Base-by-base conservation (phyloP, 1,284 basidiomycete genomes). In the Marasmius oreades region DNA sequence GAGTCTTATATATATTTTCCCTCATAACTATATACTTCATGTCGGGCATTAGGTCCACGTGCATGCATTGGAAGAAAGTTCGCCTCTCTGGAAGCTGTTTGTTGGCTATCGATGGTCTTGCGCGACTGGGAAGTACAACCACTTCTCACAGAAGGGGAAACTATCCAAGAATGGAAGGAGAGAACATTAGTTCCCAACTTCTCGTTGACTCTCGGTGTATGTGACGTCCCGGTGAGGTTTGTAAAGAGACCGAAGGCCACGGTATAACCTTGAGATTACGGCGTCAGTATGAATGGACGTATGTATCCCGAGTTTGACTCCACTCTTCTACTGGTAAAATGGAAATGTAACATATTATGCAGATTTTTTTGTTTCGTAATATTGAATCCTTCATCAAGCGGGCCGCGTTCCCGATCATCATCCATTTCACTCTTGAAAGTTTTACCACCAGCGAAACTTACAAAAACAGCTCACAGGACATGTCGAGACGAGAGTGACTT, bases 31-130 rank as follows among this genome's bases (percentile, higher is more conserved):
- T n/a, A 20, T 18, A 12, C 22, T 48, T 23, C 18, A 46, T 34
- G 14, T 55, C 34, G 12, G 14, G 2, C 18, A 20, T n/a, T 16
- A 76, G 81, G 78, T 42, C 74, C 79, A 8, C 75, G 83, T 3
- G 73, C 76, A 2, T 85, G 84, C 59, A 65, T 84, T 23, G 84
- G 83, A 7, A 70, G 79, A 12, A 80, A 77, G 61, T 85, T 85
- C 57, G 78, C 81, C 2, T 73, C 73, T 2, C 70, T 71, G 0
- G 82, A 85, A 63, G 74, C 73, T 2, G 77, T 83, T 18, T 77
- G 73, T 52, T 80, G 82, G 68, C 67, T 85, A 16, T 69, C 77
- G 0, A 64, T 74, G 57, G 58, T 85, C 2, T 63, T 84, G 47
- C 72, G 79, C 8, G 82, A 83, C 46, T 85, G 77, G 76, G 69